phyloP scores from a whole-genome alignment of 225 moss, liverwort and hornwort species.

The Physcomitrellopsis africana region DNA sequence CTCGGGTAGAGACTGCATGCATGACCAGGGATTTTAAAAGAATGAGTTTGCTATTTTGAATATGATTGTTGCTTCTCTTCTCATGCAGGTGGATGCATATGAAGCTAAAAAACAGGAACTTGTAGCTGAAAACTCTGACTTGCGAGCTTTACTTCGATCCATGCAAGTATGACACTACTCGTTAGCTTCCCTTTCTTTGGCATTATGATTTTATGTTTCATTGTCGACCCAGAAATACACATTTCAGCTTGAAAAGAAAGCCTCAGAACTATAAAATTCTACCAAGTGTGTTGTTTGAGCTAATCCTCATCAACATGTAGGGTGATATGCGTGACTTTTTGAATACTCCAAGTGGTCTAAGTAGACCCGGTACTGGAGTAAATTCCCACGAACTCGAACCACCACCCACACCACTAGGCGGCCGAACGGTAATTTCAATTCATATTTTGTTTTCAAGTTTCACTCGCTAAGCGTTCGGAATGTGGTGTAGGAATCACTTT shows the following conservation, averaged over 20 bases:
- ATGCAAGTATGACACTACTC: constrained; percentile 59
- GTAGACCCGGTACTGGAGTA: constrained; percentile 64
- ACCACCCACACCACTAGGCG: constrained; percentile 74
- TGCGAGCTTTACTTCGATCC: constrained; percentile 85
- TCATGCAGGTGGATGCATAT: constrained; percentile 83
- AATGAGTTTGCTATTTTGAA: not conserved
- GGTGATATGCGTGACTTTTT: constrained; percentile 97
- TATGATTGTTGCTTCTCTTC: not conserved
- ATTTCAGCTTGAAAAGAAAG: not conserved
- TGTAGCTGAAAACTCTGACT: constrained; percentile 75
- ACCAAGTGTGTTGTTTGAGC: constrained; percentile 6
- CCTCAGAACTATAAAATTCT: not conserved
- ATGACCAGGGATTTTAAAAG: not conserved
- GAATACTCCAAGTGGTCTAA: constrained; percentile 77
- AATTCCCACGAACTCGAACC: constrained; percentile 73
- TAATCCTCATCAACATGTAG: constrained; percentile 45
- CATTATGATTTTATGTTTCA: not conserved
- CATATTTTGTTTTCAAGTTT: not conserved
- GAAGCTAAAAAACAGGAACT: constrained; percentile 86
- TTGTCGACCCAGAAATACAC: not conserved
- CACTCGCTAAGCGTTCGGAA: not conserved
- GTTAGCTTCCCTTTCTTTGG: not conserved
- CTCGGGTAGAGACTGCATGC: not conserved
- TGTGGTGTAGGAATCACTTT: not conserved
- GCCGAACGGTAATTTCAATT: constrained; percentile 62